Percentiles rank a stretch among this genome's conserved stretches.
These are phyloP conservation scores for Cryptococcus sp. DNA, from an alignment of 1,284 basidiomycete genomes.

Conservation along the genomic window DNA sequence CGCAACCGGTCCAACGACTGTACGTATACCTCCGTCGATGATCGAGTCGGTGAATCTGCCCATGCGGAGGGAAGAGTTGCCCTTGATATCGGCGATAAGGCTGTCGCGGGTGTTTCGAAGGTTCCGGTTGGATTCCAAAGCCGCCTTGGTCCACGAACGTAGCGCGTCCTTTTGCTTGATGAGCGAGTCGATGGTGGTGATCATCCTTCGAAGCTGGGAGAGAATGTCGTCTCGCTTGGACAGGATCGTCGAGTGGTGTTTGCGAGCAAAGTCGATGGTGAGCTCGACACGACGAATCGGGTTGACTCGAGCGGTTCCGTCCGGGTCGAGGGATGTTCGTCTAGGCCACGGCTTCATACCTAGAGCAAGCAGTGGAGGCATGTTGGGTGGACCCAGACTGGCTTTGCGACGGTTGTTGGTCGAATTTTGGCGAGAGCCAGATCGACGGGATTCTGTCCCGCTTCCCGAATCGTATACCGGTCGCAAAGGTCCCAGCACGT, in stretches of 20 bases:
- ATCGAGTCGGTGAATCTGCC: slow-evolving; percentile 6
- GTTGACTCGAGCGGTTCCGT: slow-evolving; percentile 18
- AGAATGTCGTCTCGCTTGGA: slow-evolving; percentile 1
- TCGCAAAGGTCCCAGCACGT: slow-evolving; percentile 6
- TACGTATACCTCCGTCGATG: neutral
- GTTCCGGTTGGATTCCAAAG: slow-evolving; percentile 11
- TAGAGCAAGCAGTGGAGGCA: slow-evolving; percentile 10
- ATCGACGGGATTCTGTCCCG: slow-evolving; percentile 2
- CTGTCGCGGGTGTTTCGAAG: slow-evolving; percentile 4
- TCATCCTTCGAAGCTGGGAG: slow-evolving; percentile 17
- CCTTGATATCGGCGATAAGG: slow-evolving; percentile 6
- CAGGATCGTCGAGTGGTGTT: slow-evolving; percentile 5
- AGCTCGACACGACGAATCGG: slow-evolving; percentile 25
- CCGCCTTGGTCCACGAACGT: slow-evolving; percentile 19
- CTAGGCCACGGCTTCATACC: slow-evolving; percentile 23
- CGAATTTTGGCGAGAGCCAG: neutral
- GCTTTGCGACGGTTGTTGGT: slow-evolving; percentile 7
- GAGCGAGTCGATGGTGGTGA: slow-evolving; percentile 15
- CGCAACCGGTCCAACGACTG: slow-evolving; percentile 3
- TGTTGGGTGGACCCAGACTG: slow-evolving; percentile 2
- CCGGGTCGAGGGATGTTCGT: slow-evolving; percentile 26
- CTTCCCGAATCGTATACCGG: slow-evolving; percentile 1
- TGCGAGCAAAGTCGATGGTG: slow-evolving; percentile 11
- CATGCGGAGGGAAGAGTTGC: neutral
- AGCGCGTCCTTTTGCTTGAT: slow-evolving; percentile 28